Evolutionary conservation across 2,329 filamentous ascomycete species (phyloP).

Genomic region (Xylariaceae sp.): DNA sequence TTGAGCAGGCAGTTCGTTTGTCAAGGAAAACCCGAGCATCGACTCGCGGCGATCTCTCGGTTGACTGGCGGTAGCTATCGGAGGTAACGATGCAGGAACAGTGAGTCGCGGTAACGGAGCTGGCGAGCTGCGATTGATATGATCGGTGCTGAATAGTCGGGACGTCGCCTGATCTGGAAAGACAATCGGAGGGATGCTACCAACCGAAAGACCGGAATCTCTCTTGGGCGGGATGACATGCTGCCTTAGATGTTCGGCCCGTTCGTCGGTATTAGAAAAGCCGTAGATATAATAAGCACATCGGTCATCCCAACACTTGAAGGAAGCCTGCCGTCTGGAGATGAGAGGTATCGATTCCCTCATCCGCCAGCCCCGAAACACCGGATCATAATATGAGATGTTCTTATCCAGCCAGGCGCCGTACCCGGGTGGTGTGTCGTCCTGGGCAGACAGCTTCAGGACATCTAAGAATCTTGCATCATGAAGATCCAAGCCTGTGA

Average conservation of each 20-base stretch:
- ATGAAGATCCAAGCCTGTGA: constrained; percentile 47
- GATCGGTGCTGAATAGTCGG: constrained; percentile 38
- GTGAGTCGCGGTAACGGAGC: constrained; percentile 45
- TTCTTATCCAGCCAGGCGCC: constrained; percentile 57
- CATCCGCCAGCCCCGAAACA: constrained; percentile 45
- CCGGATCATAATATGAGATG: constrained; percentile 51
- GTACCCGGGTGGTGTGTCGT: constrained; percentile 52
- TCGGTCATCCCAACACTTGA: constrained; percentile 58
- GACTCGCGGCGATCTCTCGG: constrained; percentile 46
- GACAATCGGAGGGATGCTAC: constrained; percentile 40
- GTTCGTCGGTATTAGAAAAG: constrained; percentile 53
- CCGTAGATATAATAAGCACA: constrained; percentile 63
- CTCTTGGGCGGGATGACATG: constrained; percentile 48
- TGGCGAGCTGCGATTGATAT: constrained; percentile 41
- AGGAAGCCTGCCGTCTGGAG: constrained; percentile 44
- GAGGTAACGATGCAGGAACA: constrained; percentile 40
- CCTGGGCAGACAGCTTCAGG: constrained; percentile 41
- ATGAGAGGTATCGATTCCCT: constrained; percentile 42
- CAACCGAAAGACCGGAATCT: constrained; percentile 49
- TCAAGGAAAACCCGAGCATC: constrained; percentile 44
- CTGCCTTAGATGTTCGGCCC: constrained; percentile 53
- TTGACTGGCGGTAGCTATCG: constrained; percentile 39
- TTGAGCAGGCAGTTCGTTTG: constrained; percentile 42
- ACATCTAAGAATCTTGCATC: constrained; percentile 44
- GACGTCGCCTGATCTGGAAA: constrained; percentile 40